These are phyloP conservation scores for Rubroboletus satanas DNA, from an alignment of 768 basidiomycete species.

Conservation along the genomic window DNA sequence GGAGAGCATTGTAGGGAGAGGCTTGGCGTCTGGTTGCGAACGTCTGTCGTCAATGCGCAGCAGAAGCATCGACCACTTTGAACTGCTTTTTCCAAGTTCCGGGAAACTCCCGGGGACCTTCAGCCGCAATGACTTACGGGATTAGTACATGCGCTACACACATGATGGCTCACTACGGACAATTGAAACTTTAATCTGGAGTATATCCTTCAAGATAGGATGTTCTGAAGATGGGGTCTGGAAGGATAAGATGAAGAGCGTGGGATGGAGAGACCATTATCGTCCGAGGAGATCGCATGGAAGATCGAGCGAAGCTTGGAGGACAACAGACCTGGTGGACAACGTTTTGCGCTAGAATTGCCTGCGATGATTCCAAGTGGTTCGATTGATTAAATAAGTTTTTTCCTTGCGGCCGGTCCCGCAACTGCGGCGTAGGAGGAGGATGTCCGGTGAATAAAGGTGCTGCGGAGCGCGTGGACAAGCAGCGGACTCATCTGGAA, in stretches of 20 bases:
- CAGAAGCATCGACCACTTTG: constrained; percentile 2
- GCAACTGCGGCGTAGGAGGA: constrained; percentile 11
- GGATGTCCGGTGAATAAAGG: constrained; percentile 5
- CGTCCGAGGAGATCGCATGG: constrained; percentile 25
- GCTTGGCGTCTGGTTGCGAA: constrained; percentile 9
- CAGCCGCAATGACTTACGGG: constrained; percentile 6
- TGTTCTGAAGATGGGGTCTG: not conserved
- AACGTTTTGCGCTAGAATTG: constrained; percentile 1
- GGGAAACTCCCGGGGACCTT: not conserved
- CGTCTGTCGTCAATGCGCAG: not conserved
- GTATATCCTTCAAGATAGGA: constrained; percentile 17
- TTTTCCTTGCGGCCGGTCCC: constrained; percentile 17
- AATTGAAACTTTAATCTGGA: constrained; percentile 16
- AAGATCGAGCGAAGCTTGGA: not conserved
- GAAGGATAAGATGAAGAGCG: not conserved
- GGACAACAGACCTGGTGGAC: constrained; percentile 6
- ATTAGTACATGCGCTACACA: constrained; percentile 8
- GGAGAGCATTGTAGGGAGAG: not conserved
- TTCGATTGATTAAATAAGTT: constrained; percentile 1
- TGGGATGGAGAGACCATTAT: constrained; percentile 1
- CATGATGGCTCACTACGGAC: constrained; percentile 4
- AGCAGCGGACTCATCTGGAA: constrained; percentile 4
- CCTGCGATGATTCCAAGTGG: not conserved
- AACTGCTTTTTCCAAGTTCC: not conserved
- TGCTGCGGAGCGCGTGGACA: constrained; percentile 15